Base-by-base conservation (phyloP, 1,284 basidiomycete genomes). In the Ganoderma lingzhi region DNA sequence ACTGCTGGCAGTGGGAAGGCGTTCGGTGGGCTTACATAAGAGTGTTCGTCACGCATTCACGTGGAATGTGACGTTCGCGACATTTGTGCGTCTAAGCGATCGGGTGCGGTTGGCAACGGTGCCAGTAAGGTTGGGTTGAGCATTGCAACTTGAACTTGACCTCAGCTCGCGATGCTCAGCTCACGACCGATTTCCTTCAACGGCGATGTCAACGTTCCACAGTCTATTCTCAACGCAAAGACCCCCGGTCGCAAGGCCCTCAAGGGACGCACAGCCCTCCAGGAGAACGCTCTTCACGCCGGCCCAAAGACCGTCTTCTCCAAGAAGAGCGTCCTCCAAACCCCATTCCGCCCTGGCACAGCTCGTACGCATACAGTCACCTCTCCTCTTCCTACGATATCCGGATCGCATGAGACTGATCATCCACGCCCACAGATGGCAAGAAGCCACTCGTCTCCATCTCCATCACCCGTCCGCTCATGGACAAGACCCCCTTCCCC, bases 401-500 rank as follows among this genome's bases (percentile, higher is more conserved):
- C 15, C 37, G n/a, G 19, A 69, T 55, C 15, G 14, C 19, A n/a
- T 14, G 9, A 48, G 14, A 6, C 35, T 42, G 59, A 39, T 12
- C 14, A 12, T 61, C 35, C 19, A 6, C 37, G 30, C 41, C 1
- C 12, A n/a, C 61, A 77, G 73, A 74, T 48, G 67, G 71, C 63
- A 71, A 76, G 62, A 77, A 78, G 68, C 72, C 62, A n/a, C 45
- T 70, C 12, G 66, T 73, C 23, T 68, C 72, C 28, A 61, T 75
- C 28, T 72, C 75, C 5, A 62, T 72, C 55, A 68, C 80, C 23
- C 85, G 86, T 32, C 89, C 90, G 2, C 82, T 93, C 8, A 84
- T 78, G 35, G 87, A 88, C 77, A 88, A 86, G 76, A 88, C 87
- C 0, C 86, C 86, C 4, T 85, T 84, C 69, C 84, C 83, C 8